Percentiles rank a stretch among this genome's conserved stretches.
Evolutionary conservation across 2,329 filamentous ascomycete genomes (phyloP).

Genomic region (Xylaria multiplex): DNA sequence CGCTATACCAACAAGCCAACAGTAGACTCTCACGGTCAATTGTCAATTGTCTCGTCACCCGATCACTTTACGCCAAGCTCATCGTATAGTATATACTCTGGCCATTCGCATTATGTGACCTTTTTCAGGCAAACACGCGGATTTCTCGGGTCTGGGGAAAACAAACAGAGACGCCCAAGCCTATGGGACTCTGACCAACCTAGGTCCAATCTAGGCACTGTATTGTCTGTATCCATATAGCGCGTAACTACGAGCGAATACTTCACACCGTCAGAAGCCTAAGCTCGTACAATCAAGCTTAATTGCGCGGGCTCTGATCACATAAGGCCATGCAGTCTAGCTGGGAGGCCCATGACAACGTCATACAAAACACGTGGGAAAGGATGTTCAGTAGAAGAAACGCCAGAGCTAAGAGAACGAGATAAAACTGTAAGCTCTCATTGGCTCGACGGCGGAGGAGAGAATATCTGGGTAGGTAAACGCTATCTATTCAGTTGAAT

Average conservation of each 20-base stretch:
- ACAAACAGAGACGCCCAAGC: too few species aligned
- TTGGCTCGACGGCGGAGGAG: neutral
- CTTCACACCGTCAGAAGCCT: slow-evolving; percentile 6
- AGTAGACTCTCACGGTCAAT: too few species aligned
- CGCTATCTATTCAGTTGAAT: neutral
- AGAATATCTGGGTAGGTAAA: neutral
- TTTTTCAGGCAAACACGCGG: too few species aligned
- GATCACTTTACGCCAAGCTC: too few species aligned
- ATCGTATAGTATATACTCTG: too few species aligned
- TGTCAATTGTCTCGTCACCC: too few species aligned
- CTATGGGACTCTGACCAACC: neutral
- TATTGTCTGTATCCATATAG: too few species aligned
- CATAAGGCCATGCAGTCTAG: neutral
- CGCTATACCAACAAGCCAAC: too few species aligned
- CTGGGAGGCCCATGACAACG: neutral
- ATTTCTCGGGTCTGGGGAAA: too few species aligned
- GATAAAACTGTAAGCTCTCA: neutral
- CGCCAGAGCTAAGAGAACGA: neutral
- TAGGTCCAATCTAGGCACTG: neutral
- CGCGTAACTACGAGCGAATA: neutral
- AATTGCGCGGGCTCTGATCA: slow-evolving; percentile 5
- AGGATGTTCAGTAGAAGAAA: neutral
- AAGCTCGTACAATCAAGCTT: neutral
- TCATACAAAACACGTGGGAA: slow-evolving; percentile 3
- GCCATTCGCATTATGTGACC: too few species aligned